Evolutionary conservation across 345 rosid species (phyloP).

Genomic region (Salix caprea): DNA sequence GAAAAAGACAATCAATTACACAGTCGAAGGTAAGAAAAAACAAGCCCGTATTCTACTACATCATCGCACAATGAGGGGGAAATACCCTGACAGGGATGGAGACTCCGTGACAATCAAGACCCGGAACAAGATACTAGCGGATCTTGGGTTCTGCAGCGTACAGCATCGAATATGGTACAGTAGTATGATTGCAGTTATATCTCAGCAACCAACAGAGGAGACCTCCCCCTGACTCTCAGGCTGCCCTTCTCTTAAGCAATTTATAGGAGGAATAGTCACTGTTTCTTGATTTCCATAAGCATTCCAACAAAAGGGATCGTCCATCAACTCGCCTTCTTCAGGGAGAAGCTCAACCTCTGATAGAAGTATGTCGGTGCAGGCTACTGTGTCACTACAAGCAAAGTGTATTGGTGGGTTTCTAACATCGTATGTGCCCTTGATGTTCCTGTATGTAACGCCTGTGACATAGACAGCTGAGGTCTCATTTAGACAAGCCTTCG

Average conservation of each 20-base stretch:
- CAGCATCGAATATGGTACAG: neutral
- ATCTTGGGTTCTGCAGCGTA: slow-evolving; percentile 7
- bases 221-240: slow-evolving; percentile 42
- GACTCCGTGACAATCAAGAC: slow-evolving; percentile 25
- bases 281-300: slow-evolving; percentile 89
- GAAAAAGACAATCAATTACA: slow-evolving; percentile 10
- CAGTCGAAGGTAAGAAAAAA: neutral
- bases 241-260: slow-evolving; percentile 71
- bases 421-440: slow-evolving; percentile 87
- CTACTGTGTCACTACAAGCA: slow-evolving; percentile 86
- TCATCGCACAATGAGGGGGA: slow-evolving; percentile 72
- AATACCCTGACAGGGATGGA: slow-evolving; percentile 68
- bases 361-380: slow-evolving; percentile 89
- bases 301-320: slow-evolving; percentile 97
- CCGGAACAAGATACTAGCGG: slow-evolving; percentile 3
- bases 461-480: slow-evolving; percentile 80
- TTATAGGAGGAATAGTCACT: slow-evolving; percentile 68
- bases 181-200: neutral
- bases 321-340: slow-evolving; percentile 73
- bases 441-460: slow-evolving; percentile 62
- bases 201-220: slow-evolving; percentile 40
- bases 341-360: slow-evolving; percentile 92
- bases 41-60: neutral
- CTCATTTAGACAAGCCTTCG: slow-evolving; percentile 64
- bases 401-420: slow-evolving; percentile 78